Evolutionary conservation across 2,329 filamentous ascomycete species (phyloP).

Genomic region (Apiospora koreana): DNA sequence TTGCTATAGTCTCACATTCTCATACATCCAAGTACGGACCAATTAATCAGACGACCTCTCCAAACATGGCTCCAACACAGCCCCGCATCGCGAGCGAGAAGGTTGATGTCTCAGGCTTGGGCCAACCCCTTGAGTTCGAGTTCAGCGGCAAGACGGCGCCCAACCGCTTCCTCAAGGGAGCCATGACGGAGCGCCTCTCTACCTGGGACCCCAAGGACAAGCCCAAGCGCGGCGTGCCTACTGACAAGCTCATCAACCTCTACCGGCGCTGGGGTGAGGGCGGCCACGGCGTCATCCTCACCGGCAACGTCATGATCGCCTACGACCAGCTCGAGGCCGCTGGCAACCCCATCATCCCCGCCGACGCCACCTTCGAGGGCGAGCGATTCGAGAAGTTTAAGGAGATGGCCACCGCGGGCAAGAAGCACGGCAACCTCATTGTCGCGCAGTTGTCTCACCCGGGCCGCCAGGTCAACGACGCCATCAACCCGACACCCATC

Average conservation of each 20-base stretch:
- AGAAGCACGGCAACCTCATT: slow-evolving; percentile 55
- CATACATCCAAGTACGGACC: too few species aligned
- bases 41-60: not conserved
- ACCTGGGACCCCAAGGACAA: slow-evolving; percentile 55
- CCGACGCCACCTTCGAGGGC: slow-evolving; percentile 47
- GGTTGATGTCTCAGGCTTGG: slow-evolving; percentile 31
- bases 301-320: slow-evolving; percentile 63
- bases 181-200: slow-evolving; percentile 61
- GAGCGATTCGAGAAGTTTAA: slow-evolving; percentile 57
- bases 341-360: slow-evolving; percentile 57
- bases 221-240: slow-evolving; percentile 39
- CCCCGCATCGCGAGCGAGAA: slow-evolving; percentile 6
- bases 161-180: slow-evolving; percentile 61
- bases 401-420: slow-evolving; percentile 48
- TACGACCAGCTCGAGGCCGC: slow-evolving; percentile 56
- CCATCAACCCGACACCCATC: slow-evolving; percentile 38
- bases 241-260: slow-evolving; percentile 38
- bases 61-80: not conserved
- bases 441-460: slow-evolving; percentile 64
- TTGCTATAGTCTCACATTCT: not conserved
- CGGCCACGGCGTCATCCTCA: slow-evolving; percentile 52
- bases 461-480: slow-evolving; percentile 50
- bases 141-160: slow-evolving; percentile 51
- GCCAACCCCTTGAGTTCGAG: slow-evolving; percentile 37
- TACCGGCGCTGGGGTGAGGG: slow-evolving; percentile 61